A percentile compares a stretch with the other conserved stretches of the same genome.
Evolutionary conservation across 1,284 basidiomycete species (phyloP).

Genomic region (Leccinum solheimii): DNA sequence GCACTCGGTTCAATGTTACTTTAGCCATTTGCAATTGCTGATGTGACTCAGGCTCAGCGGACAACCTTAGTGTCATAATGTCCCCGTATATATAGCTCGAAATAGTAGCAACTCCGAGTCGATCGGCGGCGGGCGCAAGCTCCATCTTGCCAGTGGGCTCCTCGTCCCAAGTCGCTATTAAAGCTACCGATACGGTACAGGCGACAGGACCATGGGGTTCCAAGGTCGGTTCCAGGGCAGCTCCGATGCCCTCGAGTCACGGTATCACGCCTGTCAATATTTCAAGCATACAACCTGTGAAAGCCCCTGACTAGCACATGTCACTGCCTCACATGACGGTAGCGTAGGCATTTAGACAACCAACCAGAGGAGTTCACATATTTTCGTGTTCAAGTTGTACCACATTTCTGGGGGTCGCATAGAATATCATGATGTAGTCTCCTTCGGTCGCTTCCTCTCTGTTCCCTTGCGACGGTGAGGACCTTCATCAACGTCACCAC

Average conservation of each 20-base stretch:
- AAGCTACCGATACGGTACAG: not conserved
- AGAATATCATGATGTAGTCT: constrained; percentile 10
- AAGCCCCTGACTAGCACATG: constrained; percentile 2
- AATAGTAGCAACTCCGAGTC: not conserved
- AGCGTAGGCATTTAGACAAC: not conserved
- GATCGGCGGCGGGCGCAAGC: not conserved
- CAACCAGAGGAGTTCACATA: not conserved
- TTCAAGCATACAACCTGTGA: constrained; percentile 5
- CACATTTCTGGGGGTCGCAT: not conserved
- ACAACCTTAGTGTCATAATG: not conserved
- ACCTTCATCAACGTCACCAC: constrained; percentile 1
- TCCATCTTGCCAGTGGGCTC: not conserved
- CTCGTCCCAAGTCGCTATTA: not conserved
- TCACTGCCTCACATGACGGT: constrained; percentile 3
- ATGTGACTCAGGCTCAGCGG: not conserved
- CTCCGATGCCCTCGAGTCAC: too few species aligned
- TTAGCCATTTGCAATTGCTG: not conserved
- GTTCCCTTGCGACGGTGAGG: constrained; percentile 16
- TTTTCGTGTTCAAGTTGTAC: not conserved
- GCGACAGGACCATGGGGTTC: not conserved
- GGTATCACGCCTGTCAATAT: not conserved
- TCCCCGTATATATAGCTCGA: not conserved
- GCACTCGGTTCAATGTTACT: not conserved
- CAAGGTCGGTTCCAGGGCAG: too few species aligned
- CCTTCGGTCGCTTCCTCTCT: constrained; percentile 19